Conservation (phyloP, 78 protist genomes). For the Chrysochromulina parva region DNA sequence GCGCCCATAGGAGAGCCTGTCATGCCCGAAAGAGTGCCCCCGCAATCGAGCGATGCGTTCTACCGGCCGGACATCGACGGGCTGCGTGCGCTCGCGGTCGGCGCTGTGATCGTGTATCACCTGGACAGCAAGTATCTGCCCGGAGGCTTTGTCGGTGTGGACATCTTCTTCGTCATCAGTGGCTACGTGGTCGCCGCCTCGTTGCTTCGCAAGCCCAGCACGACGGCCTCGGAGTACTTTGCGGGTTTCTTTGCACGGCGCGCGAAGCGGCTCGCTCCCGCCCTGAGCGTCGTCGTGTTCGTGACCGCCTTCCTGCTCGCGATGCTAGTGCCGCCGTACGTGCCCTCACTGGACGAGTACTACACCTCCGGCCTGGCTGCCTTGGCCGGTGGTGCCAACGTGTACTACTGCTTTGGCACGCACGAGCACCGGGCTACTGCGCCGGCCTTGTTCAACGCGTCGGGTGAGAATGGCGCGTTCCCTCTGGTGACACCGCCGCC, state of each 20-base stretch:
- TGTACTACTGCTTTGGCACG: neutral
- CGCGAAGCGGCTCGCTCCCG: neutral
- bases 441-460: neutral
- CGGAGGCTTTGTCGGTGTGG: neutral
- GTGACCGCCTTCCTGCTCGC: neutral
- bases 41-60: too few species aligned
- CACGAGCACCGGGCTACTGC: too few species aligned
- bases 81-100: neutral
- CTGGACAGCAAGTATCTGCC: neutral
- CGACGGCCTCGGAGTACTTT: neutral
- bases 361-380: neutral
- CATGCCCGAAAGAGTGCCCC: too few species aligned
- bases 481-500: too few species aligned
- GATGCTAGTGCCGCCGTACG: neutral
- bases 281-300: neutral
- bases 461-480: neutral
- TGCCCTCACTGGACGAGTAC: neutral
- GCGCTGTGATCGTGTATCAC: neutral
- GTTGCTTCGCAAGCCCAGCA: neutral
- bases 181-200: neutral
- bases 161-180: conserved; percentile 7
- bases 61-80: conserved; percentile 5
- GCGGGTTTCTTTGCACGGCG: neutral
- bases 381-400: neutral
- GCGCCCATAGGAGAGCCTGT: too few species aligned